Base-by-base conservation (phyloP, 2,329 filamentous ascomycete genomes). In the Rachicladosporium sp. region DNA sequence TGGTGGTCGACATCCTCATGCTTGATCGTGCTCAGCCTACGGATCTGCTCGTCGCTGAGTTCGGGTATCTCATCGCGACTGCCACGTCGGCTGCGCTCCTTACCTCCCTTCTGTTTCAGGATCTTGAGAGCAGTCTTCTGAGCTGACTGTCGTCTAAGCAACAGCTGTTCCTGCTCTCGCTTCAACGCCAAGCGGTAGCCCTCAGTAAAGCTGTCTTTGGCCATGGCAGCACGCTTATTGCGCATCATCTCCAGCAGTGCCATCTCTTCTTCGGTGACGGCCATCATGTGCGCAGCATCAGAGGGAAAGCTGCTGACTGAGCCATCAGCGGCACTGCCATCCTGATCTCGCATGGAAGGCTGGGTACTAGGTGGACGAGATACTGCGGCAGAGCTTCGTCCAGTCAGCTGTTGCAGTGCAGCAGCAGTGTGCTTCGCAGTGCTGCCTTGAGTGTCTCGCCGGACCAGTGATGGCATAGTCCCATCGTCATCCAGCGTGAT, bases 201-300 rank as follows among this genome's bases (percentile, higher is more conserved):
- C 43, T 65, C 58, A 1, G 57, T 49, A 41, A 58, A 60, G 36
- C 53, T 59, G 31, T 60, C 54, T 46, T 65, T 61, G 19, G 58
- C 58, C 65, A 68, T 68, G 6, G 59, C 61, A 8, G 65, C 65
- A 33, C 66, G 60, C 48, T 69, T 70, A 41, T 61, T 59, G 6
- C 67, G 63, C 64, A 70, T 68, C 52, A 69, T 54, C 40, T 69
- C 67, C 29, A 70, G 46, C 10, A 70, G 48, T 15, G 64, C 62
- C 50, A 68, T 67, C 47, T 70, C 67, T 48, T 70, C 67, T 39
- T 65, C 59, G 1, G 66, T 68, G 10, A 70, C 66, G 23, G 64
- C 63, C 61, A 70, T 68, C 51, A 48, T 43, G 44, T 52, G 44
- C 42, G 51, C 21, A 43, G 48, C 43, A 21, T 52, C 50, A 8